A percentile compares a stretch with the other conserved stretches of the same genome.
phyloP scores from a whole-genome alignment of 2,329 filamentous ascomycete species.

The Neopestalotiopsis clavispora region DNA sequence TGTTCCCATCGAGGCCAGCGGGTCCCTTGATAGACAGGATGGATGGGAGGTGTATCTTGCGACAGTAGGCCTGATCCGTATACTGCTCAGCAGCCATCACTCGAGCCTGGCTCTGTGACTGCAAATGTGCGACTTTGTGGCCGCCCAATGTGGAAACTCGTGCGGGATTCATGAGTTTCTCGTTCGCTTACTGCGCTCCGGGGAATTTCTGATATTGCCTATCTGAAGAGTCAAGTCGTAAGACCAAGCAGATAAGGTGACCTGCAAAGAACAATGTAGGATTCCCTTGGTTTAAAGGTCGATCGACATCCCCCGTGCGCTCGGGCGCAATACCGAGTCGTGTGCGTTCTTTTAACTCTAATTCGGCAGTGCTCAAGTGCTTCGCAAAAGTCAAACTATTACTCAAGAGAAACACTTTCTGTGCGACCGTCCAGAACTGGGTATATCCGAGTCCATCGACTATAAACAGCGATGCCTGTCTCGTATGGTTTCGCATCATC shows the following conservation, averaged over 20 bases:
- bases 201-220: neutral
- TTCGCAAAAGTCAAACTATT: slow-evolving; percentile 7
- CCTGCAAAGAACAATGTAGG: neutral
- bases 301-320: slow-evolving; percentile 4
- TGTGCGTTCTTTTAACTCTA: neutral
- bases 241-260: neutral
- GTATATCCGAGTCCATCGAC: neutral
- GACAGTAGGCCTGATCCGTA: neutral
- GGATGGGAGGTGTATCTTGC: neutral
- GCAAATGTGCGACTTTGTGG: neutral
- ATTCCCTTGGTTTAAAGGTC: neutral
- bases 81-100: neutral
- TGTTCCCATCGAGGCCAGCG: neutral
- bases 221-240: neutral
- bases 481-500: slow-evolving; percentile 14
- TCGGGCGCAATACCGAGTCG: neutral
- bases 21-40: neutral
- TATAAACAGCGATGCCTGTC: slow-evolving; percentile 12
- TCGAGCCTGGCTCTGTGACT: neutral
- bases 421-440: neutral
- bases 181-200: neutral
- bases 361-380: slow-evolving; percentile 2
- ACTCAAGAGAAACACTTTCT: slow-evolving; percentile 14
- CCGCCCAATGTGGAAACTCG: neutral
- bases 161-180: neutral